A percentile compares a stretch with the other conserved stretches of the same genome.
These are phyloP conservation scores for Leishmania mexicana DNA, from an alignment of 208 protist species.

Conservation along the genomic window DNA sequence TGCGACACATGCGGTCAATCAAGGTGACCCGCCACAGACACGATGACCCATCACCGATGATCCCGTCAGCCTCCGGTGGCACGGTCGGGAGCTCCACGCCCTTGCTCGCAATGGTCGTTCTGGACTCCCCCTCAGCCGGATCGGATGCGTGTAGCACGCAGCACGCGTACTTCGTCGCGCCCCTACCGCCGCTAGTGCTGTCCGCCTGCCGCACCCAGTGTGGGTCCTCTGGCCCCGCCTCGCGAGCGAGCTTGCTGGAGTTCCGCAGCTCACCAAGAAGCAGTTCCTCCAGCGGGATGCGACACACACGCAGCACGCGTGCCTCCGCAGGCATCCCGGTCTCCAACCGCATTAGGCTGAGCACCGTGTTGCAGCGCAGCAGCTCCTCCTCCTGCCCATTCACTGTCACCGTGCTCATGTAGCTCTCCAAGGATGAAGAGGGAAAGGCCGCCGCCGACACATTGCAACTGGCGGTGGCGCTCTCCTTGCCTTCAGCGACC, in stretches of 20 bases:
- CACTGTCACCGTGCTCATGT: slow-evolving; percentile 17
- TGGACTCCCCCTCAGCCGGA: neutral
- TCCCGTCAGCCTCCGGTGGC: slow-evolving; percentile 31
- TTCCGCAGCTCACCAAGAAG: slow-evolving; percentile 62
- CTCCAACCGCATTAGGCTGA: slow-evolving; percentile 2
- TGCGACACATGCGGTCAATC: slow-evolving; percentile 20
- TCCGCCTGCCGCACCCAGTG: slow-evolving; percentile 53
- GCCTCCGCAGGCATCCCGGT: neutral
- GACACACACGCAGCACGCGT: slow-evolving; percentile 40
- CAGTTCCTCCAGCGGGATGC: slow-evolving; percentile 57
- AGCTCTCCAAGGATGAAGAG: slow-evolving; percentile 11
- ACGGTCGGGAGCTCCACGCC: slow-evolving; percentile 21
- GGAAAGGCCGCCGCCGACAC: neutral
- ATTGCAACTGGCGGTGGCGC: neutral
- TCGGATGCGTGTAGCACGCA: slow-evolving; percentile 18
- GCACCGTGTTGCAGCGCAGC: slow-evolving; percentile 13
- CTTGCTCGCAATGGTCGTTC: neutral
- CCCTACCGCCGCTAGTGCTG: neutral
- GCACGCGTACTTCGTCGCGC: neutral
- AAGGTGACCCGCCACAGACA: slow-evolving; percentile 63
- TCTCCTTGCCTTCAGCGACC: neutral
- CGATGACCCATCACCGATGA: slow-evolving; percentile 51
- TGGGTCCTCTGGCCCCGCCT: slow-evolving; percentile 35
- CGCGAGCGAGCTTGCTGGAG: slow-evolving; percentile 48
- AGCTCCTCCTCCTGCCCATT: slow-evolving; percentile 13